Conservation (phyloP, 495 filamentous ascomycete genomes). For the Pyronema omphalodes region DNA sequence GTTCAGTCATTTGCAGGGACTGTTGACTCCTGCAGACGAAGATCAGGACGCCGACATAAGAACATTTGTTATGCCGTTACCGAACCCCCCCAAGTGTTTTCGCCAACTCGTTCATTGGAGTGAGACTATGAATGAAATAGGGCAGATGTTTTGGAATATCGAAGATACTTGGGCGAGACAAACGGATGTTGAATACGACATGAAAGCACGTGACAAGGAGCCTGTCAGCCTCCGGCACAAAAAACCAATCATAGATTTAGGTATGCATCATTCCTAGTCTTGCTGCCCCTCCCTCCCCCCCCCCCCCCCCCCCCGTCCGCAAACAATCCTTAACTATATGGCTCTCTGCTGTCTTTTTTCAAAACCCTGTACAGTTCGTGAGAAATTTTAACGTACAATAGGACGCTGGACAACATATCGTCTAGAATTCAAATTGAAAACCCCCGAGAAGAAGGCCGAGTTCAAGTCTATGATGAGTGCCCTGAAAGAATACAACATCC, state of each 20-base stretch:
- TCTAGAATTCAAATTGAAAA: slow-evolving; percentile 30
- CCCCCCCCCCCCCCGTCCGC: neutral
- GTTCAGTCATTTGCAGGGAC: neutral
- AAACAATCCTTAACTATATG: no score
- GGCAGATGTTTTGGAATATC: slow-evolving; percentile 39
- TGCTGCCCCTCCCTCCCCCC: neutral
- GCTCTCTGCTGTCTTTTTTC: no score
- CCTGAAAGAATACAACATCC: slow-evolving; percentile 59
- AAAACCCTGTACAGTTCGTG: slow-evolving; percentile 25
- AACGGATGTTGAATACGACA: slow-evolving; percentile 44
- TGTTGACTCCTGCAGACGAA: neutral
- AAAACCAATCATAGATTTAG: slow-evolving; percentile 53
- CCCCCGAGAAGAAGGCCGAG: slow-evolving; percentile 2
- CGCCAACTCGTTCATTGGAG: slow-evolving; percentile 31
- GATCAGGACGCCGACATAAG: slow-evolving; percentile 20
- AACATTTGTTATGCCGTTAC: slow-evolving; percentile 39
- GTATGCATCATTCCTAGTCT: slow-evolving; percentile 26
- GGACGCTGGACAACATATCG: slow-evolving; percentile 51
- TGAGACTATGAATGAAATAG: slow-evolving; percentile 25
- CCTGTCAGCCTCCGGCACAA: slow-evolving; percentile 38
- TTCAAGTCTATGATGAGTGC: slow-evolving; percentile 34
- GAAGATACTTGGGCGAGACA: slow-evolving; percentile 57
- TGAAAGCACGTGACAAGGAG: slow-evolving; percentile 23
- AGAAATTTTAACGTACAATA: slow-evolving; percentile 21
- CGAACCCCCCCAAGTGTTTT: slow-evolving; percentile 47